phyloP scores from a whole-genome alignment of 768 basidiomycete species.

The Suillus spraguei region DNA sequence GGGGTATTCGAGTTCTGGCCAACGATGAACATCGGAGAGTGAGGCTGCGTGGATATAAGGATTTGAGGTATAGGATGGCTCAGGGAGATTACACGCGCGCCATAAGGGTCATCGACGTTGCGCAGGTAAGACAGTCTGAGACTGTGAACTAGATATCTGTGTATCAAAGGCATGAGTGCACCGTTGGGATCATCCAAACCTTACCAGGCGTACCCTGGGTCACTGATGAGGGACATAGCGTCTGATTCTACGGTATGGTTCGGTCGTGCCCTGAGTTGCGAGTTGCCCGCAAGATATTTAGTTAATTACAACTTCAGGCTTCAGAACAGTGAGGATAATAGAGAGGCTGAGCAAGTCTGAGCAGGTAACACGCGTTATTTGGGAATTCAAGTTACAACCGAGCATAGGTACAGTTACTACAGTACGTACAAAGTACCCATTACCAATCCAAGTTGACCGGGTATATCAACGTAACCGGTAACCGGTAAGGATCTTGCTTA shows the following conservation, averaged over 20 bases:
- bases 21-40: constrained; percentile 75
- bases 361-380: neutral
- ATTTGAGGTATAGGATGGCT: constrained; percentile 76
- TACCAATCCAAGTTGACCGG: constrained; percentile 1
- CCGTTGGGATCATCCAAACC: neutral
- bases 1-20: constrained; percentile 82
- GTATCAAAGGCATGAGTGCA: constrained; percentile 7
- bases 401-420: neutral
- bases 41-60: constrained; percentile 82
- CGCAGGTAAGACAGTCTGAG: constrained; percentile 88
- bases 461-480: neutral
- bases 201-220: constrained; percentile 51
- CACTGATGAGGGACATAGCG: constrained; percentile 63
- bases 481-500: neutral
- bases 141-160: constrained; percentile 78
- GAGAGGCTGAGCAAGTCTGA: neutral
- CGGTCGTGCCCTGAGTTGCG: neutral
- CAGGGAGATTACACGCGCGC: constrained; percentile 77
- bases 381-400: neutral
- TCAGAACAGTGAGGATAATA: neutral
- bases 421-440: neutral
- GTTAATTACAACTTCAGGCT: neutral
- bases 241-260: neutral
- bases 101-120: constrained; percentile 85
- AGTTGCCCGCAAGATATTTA: neutral